Evolutionary conservation across 176 grass and related monocot species (phyloP).

Genomic region (Triticum dicoccoides): DNA sequence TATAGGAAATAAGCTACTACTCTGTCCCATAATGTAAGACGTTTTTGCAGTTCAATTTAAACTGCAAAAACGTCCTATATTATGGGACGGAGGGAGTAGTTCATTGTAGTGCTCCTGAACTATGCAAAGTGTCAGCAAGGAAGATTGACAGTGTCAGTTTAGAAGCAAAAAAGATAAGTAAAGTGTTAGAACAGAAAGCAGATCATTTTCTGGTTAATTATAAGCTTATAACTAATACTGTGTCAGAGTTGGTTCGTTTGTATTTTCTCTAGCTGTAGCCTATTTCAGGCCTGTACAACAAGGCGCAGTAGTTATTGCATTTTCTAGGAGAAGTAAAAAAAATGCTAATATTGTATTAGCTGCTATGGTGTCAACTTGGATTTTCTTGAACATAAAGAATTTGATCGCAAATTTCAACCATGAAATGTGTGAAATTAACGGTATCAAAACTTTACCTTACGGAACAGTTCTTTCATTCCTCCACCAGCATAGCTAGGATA

Average conservation of each 20-base stretch:
- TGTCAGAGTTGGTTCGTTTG: neutral
- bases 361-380: neutral
- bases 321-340: neutral
- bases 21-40: no score
- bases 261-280: neutral
- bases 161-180: constrained; percentile 1
- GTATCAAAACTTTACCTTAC: constrained; percentile 56
- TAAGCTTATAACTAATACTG: constrained; percentile 5
- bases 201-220: constrained; percentile 14
- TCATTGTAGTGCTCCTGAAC: constrained; percentile 7
- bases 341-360: neutral
- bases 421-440: neutral
- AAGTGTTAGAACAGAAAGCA: constrained; percentile 16
- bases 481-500: constrained; percentile 99
- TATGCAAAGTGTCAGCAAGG: neutral
- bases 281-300: neutral
- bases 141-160: constrained; percentile 9
- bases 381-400: constrained; percentile 3
- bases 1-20: no score
- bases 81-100: neutral
- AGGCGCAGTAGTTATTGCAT: neutral
- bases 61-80: no score
- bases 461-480: constrained; percentile 96
- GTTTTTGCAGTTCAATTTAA: no score
- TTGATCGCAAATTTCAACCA: neutral